Evolutionary conservation across 305 asterid species (phyloP).

Genomic region (Vinca major): DNA sequence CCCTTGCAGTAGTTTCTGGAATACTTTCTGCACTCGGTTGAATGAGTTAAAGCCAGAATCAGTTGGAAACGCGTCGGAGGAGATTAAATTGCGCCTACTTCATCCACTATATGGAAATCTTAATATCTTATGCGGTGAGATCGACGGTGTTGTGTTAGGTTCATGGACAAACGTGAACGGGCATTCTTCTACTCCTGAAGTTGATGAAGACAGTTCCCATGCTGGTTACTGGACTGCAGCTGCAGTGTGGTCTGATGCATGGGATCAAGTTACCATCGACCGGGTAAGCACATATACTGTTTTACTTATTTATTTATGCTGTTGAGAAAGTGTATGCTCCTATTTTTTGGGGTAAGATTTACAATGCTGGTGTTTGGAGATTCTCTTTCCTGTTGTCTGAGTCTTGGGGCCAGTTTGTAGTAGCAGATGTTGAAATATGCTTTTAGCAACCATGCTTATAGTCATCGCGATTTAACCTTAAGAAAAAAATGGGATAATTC

Average conservation of each 20-base stretch:
- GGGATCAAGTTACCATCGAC: constrained; percentile 90
- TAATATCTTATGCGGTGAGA: constrained; percentile 65
- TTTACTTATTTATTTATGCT: not conserved
- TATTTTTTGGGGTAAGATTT: not conserved
- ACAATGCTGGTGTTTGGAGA: not conserved
- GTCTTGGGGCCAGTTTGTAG: not conserved
- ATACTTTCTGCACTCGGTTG: constrained; percentile 45
- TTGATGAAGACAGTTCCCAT: constrained; percentile 64
- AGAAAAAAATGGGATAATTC: too few species aligned
- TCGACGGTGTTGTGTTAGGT: constrained; percentile 94
- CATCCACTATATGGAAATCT: constrained; percentile 44
- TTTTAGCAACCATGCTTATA: too few species aligned
- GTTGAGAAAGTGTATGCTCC: not conserved
- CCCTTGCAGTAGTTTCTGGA: constrained; percentile 86
- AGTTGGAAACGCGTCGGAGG: constrained; percentile 31
- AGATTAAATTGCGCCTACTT: constrained; percentile 45
- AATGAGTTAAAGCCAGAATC: constrained; percentile 43
- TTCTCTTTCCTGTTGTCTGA: not conserved
- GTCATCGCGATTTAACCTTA: too few species aligned
- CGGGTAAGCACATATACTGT: constrained; percentile 46
- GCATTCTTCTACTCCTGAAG: constrained; percentile 46
- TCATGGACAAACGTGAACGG: constrained; percentile 61
- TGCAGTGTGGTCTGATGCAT: constrained; percentile 87
- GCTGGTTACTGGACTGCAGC: constrained; percentile 94
- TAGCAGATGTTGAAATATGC: too few species aligned